Conservation (phyloP, 495 filamentous ascomycete genomes). For the Penicillium soppii region DNA sequence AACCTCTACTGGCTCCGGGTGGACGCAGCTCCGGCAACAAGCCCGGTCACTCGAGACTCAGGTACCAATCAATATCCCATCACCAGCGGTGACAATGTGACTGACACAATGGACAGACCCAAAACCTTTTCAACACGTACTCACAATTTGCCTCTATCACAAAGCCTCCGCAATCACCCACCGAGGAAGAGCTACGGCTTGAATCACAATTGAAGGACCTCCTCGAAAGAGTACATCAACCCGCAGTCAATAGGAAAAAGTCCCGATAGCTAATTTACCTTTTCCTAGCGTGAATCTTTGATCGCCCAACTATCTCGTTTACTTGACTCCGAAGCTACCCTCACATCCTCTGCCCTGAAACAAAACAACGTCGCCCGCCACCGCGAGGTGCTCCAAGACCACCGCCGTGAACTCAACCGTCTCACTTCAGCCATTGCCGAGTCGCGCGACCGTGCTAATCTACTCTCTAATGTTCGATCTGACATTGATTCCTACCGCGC, state of each 20-base stretch:
- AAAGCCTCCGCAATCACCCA: slow-evolving; percentile 77
- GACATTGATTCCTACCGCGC: slow-evolving; percentile 89
- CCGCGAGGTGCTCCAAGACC: slow-evolving; percentile 83
- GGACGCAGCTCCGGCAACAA: slow-evolving; percentile 95
- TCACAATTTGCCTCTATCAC: slow-evolving; percentile 86
- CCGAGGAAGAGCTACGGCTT: slow-evolving; percentile 77
- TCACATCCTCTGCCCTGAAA: slow-evolving; percentile 87
- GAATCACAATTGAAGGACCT: slow-evolving; percentile 84
- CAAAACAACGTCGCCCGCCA: slow-evolving; percentile 92
- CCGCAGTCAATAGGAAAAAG: slow-evolving; percentile 5
- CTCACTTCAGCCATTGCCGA: slow-evolving; percentile 66
- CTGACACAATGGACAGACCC: slow-evolving; percentile 60
- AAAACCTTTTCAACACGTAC: slow-evolving; percentile 90
- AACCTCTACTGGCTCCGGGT: slow-evolving; percentile 74
- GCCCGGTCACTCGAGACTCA: slow-evolving; percentile 88
- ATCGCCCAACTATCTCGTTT: slow-evolving; percentile 82
- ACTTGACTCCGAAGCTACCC: slow-evolving; percentile 89
- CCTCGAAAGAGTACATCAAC: slow-evolving; percentile 51
- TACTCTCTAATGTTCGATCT: slow-evolving; percentile 86
- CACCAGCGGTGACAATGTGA: slow-evolving; percentile 5
- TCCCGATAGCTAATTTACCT: background rate
- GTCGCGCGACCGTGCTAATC: slow-evolving; percentile 80
- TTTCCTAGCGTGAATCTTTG: slow-evolving; percentile 70
- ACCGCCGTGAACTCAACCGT: slow-evolving; percentile 77
- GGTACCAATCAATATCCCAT: slow-evolving; percentile 46